Conservation (phyloP, 2,329 filamentous ascomycete genomes). For the Ophiostoma populinum region DNA sequence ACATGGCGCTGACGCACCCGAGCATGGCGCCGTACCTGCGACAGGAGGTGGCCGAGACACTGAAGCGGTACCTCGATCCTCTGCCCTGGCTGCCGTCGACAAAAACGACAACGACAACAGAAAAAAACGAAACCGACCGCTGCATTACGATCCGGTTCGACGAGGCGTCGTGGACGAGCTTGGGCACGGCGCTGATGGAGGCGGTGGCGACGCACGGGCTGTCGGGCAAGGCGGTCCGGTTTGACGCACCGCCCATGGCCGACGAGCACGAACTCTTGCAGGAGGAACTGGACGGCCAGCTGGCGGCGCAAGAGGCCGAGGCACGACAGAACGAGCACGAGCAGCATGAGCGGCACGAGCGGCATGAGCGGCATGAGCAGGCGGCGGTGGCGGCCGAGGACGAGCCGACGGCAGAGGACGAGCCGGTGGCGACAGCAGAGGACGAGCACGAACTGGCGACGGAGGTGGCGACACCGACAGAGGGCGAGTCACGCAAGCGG, state of each 20-base stretch:
- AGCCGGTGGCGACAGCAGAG: background rate
- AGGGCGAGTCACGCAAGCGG: constrained; percentile 29
- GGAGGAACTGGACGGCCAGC: constrained; percentile 22
- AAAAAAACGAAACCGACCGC: constrained; percentile 6
- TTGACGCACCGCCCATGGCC: constrained; percentile 21
- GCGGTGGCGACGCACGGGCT: constrained; percentile 19
- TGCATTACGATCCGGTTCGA: constrained; percentile 17
- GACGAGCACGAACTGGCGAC: constrained; percentile 2
- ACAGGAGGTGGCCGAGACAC: constrained; percentile 29
- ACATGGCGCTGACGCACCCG: constrained; percentile 41
- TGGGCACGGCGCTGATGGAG: constrained; percentile 25
- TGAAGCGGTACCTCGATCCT: constrained; percentile 40
- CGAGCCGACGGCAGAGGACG: background rate
- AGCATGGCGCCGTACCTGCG: constrained; percentile 39
- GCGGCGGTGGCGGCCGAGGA: background rate
- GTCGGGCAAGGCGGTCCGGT: constrained; percentile 18
- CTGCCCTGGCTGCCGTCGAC: constrained; percentile 43
- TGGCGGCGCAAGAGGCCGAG: constrained; percentile 3
- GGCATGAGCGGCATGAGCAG: too few relatives aligned
- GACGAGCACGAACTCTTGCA: constrained; percentile 22
- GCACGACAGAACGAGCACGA: background rate
- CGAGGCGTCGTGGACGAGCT: constrained; percentile 23
- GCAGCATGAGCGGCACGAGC: constrained; percentile 1
- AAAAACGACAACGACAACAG: constrained; percentile 10
- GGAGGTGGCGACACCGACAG: constrained; percentile 16